phyloP scores from a whole-genome alignment of 2,329 filamentous ascomycete species.

The Penicillium sp. region DNA sequence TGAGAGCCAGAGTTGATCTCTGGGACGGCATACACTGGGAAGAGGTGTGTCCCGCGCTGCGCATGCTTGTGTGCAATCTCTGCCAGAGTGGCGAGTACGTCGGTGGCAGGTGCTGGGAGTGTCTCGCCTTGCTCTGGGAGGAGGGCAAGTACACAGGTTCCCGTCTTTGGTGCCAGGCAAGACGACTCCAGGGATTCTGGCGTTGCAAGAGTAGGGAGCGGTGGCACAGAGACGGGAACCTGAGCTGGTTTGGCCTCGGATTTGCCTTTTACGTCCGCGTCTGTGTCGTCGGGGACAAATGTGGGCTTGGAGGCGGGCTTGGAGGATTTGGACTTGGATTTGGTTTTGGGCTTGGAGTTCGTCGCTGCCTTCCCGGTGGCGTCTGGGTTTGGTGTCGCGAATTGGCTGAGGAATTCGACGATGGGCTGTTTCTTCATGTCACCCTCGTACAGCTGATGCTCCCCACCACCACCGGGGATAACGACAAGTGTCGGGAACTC shows the following conservation, averaged over 20 bases:
- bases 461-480: slow-evolving; percentile 64
- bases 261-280: slow-evolving; percentile 22
- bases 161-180: slow-evolving; percentile 70
- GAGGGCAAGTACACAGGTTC: slow-evolving; percentile 76
- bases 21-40: slow-evolving; percentile 77
- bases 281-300: slow-evolving; percentile 44
- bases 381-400: slow-evolving; percentile 72
- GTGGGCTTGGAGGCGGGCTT: slow-evolving; percentile 46
- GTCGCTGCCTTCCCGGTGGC: slow-evolving; percentile 50
- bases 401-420: slow-evolving; percentile 74
- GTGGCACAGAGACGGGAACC: slow-evolving; percentile 53
- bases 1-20: slow-evolving; percentile 54
- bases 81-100: slow-evolving; percentile 60
- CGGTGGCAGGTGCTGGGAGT: slow-evolving; percentile 38
- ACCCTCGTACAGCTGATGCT: slow-evolving; percentile 69
- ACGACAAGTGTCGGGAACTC: slow-evolving; percentile 78
- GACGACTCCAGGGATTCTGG: slow-evolving; percentile 60
- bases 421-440: slow-evolving; percentile 81
- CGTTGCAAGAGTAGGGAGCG: slow-evolving; percentile 62
- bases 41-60: slow-evolving; percentile 61
- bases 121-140: slow-evolving; percentile 53
- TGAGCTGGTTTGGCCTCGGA: slow-evolving; percentile 43
- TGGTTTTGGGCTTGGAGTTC: slow-evolving; percentile 26
- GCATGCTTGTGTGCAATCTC: slow-evolving; percentile 72
- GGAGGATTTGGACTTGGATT: slow-evolving; percentile 42